These are phyloP conservation scores for Entoloma clypeatum DNA, from an alignment of 1,284 basidiomycete species.

Conservation along the genomic window DNA sequence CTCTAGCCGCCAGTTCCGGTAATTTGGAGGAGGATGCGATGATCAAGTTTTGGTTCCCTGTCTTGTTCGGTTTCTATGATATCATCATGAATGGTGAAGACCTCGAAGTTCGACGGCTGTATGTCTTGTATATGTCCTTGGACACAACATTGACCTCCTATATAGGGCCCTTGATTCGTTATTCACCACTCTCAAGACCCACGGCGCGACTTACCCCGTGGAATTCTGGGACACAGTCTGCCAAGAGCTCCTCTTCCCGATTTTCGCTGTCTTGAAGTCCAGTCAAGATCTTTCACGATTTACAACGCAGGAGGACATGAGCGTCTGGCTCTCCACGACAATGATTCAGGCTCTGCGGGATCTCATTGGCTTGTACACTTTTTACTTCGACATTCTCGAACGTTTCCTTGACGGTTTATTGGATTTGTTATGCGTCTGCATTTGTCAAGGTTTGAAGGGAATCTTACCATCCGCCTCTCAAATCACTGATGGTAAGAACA, in stretches of 20 bases:
- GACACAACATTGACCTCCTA: conserved; percentile 9
- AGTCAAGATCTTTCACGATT: conserved; percentile 90
- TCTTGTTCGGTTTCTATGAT: conserved; percentile 96
- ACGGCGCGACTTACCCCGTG: conserved; percentile 83
- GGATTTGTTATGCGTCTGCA: conserved; percentile 94
- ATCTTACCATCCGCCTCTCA: neutral
- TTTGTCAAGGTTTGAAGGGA: conserved; percentile 82
- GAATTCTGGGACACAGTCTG: conserved; percentile 99
- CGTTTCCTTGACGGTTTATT: conserved; percentile 88
- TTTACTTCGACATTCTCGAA: conserved; percentile 92
- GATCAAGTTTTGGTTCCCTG: conserved; percentile 97
- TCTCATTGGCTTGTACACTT: conserved; percentile 94
- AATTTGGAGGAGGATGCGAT: conserved; percentile 69
- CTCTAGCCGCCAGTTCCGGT: conserved; percentile 42
- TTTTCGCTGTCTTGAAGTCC: conserved; percentile 94
- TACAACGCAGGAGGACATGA: conserved; percentile 97
- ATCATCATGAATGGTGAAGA: conserved; percentile 99
- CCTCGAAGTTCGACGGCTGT: conserved; percentile 94
- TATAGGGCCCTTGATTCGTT: conserved; percentile 90
- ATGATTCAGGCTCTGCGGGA: conserved; percentile 98
- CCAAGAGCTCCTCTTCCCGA: conserved; percentile 96
- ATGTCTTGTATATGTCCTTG: conserved; percentile 33
- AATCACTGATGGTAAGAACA: conserved; percentile 31
- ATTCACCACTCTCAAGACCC: conserved; percentile 90
- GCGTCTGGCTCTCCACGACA: conserved; percentile 98